Conservation (phyloP, 306 rosid genomes). For the Aeschynomene evenia region DNA sequence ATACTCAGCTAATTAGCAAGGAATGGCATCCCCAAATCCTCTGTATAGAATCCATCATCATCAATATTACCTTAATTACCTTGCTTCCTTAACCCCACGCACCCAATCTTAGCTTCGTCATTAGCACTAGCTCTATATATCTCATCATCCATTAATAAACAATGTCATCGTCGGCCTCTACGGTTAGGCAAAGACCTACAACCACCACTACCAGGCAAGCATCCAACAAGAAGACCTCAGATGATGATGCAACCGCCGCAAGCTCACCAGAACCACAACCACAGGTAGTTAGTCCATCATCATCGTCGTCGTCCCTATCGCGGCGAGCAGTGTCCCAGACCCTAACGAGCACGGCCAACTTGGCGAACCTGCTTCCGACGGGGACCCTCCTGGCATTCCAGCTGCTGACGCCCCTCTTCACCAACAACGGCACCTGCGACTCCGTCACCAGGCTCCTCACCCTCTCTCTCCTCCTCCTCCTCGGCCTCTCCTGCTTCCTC, state of each 20-base stretch:
- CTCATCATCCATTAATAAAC: no score
- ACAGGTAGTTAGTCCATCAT: constrained; percentile 2
- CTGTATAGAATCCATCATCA: no score
- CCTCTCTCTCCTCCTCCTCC: constrained; percentile 34
- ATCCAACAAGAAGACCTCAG: neutral
- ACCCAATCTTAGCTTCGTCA: no score
- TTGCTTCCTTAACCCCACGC: no score
- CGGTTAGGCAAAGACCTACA: constrained; percentile 34
- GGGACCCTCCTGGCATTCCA: constrained; percentile 75
- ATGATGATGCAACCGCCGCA: neutral
- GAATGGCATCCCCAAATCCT: no score
- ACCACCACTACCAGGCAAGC: constrained; percentile 4
- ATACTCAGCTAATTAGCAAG: no score
- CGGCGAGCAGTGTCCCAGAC: constrained; percentile 48
- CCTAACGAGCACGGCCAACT: constrained; percentile 54
- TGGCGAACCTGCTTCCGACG: constrained; percentile 73
- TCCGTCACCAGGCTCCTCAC: constrained; percentile 51
- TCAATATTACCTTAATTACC: no score
- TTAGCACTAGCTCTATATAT: no score
- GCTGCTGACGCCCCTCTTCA: constrained; percentile 64
- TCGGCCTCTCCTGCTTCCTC: constrained; percentile 50
- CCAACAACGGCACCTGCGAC: constrained; percentile 61
- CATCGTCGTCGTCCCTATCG: neutral
- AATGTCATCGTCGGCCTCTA: no score
- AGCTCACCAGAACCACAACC: neutral